Percentiles rank a stretch among this genome's conserved stretches.
Evolutionary conservation across 345 rosid genomes (phyloP).

Genomic region (Toxicodendron radicans): DNA sequence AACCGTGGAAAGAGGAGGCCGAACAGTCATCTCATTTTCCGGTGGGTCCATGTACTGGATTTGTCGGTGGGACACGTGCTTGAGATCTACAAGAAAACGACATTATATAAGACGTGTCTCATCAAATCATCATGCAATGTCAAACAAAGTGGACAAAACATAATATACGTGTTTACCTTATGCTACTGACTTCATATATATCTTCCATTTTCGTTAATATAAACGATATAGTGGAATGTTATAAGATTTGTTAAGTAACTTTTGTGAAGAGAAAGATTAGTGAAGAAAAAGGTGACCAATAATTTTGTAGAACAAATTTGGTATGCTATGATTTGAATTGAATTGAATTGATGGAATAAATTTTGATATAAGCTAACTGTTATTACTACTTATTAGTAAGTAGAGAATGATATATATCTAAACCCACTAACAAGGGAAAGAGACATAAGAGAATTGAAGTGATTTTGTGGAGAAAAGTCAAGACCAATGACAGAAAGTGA

Average conservation of each 20-base stretch:
- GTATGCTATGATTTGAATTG: too few relatives aligned
- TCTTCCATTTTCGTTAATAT: too few relatives aligned
- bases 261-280: too few relatives aligned
- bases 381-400: too few relatives aligned
- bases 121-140: conserved; percentile 1
- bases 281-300: too few relatives aligned
- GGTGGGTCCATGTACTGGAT: conserved; percentile 18
- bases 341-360: too few relatives aligned
- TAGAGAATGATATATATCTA: too few relatives aligned
- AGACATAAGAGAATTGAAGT: neutral
- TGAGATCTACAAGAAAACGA: conserved; percentile 30
- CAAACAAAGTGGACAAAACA: neutral
- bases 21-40: neutral
- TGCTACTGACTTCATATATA: too few relatives aligned
- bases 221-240: too few relatives aligned
- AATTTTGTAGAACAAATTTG: too few relatives aligned
- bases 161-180: neutral
- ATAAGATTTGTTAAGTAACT: too few relatives aligned
- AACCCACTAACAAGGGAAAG: neutral
- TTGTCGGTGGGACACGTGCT: conserved; percentile 42
- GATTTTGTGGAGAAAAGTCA: conserved; percentile 17
- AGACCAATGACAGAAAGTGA: conserved; percentile 1
- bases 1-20: neutral
- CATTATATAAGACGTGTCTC: conserved; percentile 10
- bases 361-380: too few relatives aligned